phyloP scores from a whole-genome alignment of 1,284 basidiomycete species.

The Coniophora puteana region DNA sequence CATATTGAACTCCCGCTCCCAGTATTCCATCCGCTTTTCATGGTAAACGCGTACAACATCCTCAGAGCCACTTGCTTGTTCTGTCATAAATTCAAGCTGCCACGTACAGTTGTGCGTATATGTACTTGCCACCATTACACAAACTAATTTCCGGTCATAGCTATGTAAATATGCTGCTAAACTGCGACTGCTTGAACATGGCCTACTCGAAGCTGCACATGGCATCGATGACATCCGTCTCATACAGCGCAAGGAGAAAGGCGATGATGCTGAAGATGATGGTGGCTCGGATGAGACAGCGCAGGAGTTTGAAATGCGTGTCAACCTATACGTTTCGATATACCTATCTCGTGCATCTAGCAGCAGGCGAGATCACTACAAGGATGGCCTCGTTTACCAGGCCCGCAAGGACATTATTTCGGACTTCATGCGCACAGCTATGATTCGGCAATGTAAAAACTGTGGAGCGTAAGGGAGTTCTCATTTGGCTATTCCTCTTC shows the following conservation, averaged over 20 bases:
- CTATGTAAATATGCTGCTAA: constrained; percentile 84
- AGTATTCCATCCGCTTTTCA: constrained; percentile 96
- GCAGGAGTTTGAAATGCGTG: constrained; percentile 63
- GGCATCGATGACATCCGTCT: constrained; percentile 64
- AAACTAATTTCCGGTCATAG: constrained; percentile 34
- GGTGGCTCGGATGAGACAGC: constrained; percentile 47
- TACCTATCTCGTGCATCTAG: constrained; percentile 56
- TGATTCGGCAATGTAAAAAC: constrained; percentile 73
- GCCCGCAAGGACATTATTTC: constrained; percentile 80
- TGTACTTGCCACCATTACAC: constrained; percentile 8
- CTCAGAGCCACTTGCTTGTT: constrained; percentile 92
- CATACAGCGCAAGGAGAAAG: constrained; percentile 31
- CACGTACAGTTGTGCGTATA: constrained; percentile 66
- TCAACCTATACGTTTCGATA: constrained; percentile 72
- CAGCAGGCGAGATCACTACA: constrained; percentile 80
- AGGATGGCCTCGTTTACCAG: constrained; percentile 86
- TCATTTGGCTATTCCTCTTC: constrained; percentile 1
- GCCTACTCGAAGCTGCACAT: constrained; percentile 82
- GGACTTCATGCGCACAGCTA: constrained; percentile 77
- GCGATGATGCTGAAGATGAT: constrained; percentile 32
- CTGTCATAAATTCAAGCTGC: constrained; percentile 92
- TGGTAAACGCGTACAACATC: constrained; percentile 88
- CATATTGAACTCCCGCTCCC: constrained; percentile 96
- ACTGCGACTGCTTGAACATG: constrained; percentile 86
- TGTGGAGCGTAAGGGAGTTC: constrained; percentile 74